Conservation (phyloP, 2,329 filamentous ascomycete genomes). For the Neopestalotiopsis clavispora region DNA sequence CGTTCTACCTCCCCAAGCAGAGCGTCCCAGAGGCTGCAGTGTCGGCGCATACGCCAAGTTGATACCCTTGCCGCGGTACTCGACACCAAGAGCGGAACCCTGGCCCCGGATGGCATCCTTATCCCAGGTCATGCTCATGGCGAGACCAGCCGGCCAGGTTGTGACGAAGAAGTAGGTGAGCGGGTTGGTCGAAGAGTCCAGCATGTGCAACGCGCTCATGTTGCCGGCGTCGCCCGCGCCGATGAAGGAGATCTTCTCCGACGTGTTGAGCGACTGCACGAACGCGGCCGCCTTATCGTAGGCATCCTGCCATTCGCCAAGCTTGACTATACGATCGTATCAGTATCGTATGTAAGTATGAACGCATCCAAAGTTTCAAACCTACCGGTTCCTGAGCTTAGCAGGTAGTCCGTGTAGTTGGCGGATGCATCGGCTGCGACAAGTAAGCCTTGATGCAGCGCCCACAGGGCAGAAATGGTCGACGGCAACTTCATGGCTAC, state of each 20-base stretch:
- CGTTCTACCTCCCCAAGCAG: neutral
- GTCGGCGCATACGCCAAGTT: conserved; percentile 22
- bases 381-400: conserved; percentile 1
- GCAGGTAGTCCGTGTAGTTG: neutral
- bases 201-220: conserved; percentile 21
- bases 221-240: conserved; percentile 18
- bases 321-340: neutral
- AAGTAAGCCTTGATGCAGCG: neutral
- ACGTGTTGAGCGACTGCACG: neutral
- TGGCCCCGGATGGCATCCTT: conserved; percentile 21
- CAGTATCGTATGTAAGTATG: neutral
- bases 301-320: neutral
- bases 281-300: conserved; percentile 7
- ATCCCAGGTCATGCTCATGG: conserved; percentile 26
- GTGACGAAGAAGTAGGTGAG: conserved; percentile 22
- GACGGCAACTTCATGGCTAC: neutral
- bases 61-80: conserved; percentile 24
- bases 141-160: conserved; percentile 21
- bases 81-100: conserved; percentile 22
- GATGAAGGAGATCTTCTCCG: conserved; percentile 6
- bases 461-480: neutral
- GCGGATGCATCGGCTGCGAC: neutral
- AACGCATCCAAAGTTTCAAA: neutral
- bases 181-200: neutral
- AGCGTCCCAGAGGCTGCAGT: conserved; percentile 17